Evolutionary conservation across 202 grass and related monocot species (phyloP).

Genomic region (Carex arenaria): DNA sequence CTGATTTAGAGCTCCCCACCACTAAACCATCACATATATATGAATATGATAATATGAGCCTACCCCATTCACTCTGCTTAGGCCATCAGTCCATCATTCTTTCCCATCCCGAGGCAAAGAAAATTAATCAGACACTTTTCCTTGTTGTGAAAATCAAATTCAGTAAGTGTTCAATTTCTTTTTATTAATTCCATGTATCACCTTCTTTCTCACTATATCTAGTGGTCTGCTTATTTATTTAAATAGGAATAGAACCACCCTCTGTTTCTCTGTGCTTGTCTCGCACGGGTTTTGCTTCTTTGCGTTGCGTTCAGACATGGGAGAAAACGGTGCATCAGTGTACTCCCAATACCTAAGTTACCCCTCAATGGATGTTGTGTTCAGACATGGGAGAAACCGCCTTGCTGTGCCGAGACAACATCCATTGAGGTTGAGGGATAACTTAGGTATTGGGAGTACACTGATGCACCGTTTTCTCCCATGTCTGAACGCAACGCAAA

Average conservation of each 20-base stretch:
- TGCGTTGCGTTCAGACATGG: constrained; percentile 49
- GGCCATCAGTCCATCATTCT: neutral
- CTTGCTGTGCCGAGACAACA: constrained; percentile 35
- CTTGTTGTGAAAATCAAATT: constrained; percentile 12
- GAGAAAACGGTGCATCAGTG: constrained; percentile 27
- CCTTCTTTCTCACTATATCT: neutral
- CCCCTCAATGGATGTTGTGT: too few species aligned
- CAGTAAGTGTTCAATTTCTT: neutral
- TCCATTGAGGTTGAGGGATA: constrained; percentile 47
- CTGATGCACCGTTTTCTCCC: constrained; percentile 36
- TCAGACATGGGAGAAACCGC: too few species aligned
- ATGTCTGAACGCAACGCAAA: constrained; percentile 36
- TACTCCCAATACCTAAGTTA: constrained; percentile 27
- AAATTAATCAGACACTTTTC: too few species aligned
- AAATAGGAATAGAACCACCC: neutral
- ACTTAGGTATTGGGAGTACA: constrained; percentile 22
- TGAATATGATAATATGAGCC: neutral
- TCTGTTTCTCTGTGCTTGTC: neutral
- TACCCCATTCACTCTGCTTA: neutral
- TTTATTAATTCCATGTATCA: neutral
- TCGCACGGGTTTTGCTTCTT: constrained; percentile 19
- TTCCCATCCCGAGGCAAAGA: too few species aligned
- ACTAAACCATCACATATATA: neutral
- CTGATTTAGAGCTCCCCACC: neutral
- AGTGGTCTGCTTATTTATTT: neutral